phyloP scores from a whole-genome alignment of 148 eudicot genomes.

The Simmondsia chinensis region DNA sequence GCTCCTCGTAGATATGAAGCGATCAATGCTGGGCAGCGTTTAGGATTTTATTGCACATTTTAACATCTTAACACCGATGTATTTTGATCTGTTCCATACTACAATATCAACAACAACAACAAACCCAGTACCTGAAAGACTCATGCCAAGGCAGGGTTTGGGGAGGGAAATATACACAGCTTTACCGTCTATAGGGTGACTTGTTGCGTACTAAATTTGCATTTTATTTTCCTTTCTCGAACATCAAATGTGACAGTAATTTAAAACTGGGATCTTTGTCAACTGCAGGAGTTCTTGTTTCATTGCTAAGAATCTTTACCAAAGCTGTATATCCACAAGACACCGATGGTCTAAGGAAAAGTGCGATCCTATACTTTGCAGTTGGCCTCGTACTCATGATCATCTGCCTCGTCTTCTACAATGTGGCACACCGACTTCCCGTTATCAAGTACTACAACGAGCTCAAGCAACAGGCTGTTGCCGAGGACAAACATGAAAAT shows the following conservation, averaged over 20 bases:
- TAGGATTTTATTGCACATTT: too few relatives aligned
- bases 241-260: not conserved
- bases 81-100: too few relatives aligned
- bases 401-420: constrained; percentile 60
- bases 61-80: too few relatives aligned
- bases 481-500: constrained; percentile 47
- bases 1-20: too few relatives aligned
- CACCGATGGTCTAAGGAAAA: constrained; percentile 54
- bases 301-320: constrained; percentile 65
- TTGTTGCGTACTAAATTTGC: not conserved
- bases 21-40: too few relatives aligned
- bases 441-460: constrained; percentile 74
- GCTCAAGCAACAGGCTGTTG: constrained; percentile 48
- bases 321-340: constrained; percentile 86
- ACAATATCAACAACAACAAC: too few relatives aligned
- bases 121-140: too few relatives aligned
- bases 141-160: too few relatives aligned
- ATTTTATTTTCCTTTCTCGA: not conserved
- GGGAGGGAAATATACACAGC: too few relatives aligned
- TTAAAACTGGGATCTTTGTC: not conserved
- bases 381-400: constrained; percentile 73
- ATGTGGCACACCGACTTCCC: constrained; percentile 69
- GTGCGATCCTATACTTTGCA: constrained; percentile 80
- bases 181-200: too few relatives aligned
- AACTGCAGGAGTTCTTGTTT: constrained; percentile 79